Conservation (phyloP, 1,139 yeast genomes). For the Hyphopichia khmerensis region DNA sequence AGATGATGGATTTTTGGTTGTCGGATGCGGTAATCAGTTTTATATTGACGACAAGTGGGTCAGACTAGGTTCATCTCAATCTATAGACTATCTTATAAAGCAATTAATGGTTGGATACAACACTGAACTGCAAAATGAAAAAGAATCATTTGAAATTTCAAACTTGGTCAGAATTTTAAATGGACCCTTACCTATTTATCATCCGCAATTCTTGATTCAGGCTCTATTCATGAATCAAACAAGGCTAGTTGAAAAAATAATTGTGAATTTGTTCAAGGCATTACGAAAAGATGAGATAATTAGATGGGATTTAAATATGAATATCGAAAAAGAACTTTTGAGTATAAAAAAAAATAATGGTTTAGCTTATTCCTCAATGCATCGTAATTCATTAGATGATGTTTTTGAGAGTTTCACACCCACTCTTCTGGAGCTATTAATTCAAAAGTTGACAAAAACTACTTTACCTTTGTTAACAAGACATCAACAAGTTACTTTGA, state of each 20-base stretch:
- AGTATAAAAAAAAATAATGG: conserved; percentile 5
- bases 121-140: conserved; percentile 20
- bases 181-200: conserved; percentile 88
- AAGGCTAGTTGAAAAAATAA: conserved; percentile 54
- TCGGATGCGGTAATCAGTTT: conserved; percentile 88
- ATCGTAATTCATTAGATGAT: conserved; percentile 18
- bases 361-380: conserved; percentile 6
- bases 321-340: conserved; percentile 10
- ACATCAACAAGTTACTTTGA: conserved; percentile 85
- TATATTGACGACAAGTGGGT: conserved; percentile 73
- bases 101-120: conserved; percentile 52
- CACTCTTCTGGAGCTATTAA: conserved; percentile 48
- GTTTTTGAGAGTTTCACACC: conserved; percentile 43
- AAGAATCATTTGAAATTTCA: conserved; percentile 26
- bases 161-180: conserved; percentile 74
- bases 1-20: conserved; percentile 70
- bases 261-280: conserved; percentile 51
- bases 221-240: conserved; percentile 64
- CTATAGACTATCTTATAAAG: conserved; percentile 35
- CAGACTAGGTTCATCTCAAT: conserved; percentile 26
- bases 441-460: conserved; percentile 59
- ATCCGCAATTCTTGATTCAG: conserved; percentile 87
- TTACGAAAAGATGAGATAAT: conserved; percentile 41
- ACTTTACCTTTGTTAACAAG: conserved; percentile 81
- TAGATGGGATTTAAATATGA: conserved; percentile 37